These are phyloP conservation scores for Lasiosphaeria miniovina DNA, from an alignment of 495 filamentous ascomycete genomes.

Conservation along the genomic window DNA sequence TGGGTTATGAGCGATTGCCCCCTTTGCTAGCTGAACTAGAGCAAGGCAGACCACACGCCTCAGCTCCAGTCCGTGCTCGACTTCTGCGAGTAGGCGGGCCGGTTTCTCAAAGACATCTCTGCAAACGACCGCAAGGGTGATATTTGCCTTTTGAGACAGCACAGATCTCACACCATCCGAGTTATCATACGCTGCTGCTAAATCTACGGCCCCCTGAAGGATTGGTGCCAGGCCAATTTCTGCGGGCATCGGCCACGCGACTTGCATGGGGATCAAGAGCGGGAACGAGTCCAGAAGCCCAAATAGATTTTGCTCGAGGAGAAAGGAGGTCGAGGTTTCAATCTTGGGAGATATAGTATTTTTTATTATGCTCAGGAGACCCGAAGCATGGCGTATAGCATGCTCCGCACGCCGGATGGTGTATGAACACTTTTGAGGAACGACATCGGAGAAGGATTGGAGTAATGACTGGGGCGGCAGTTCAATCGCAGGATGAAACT, in stretches of 20 bases:
- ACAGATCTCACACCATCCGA: slow-evolving; percentile 18
- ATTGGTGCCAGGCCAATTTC: slow-evolving; percentile 23
- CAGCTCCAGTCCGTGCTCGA: slow-evolving; percentile 14
- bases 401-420: slow-evolving; percentile 20
- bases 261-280: slow-evolving; percentile 26
- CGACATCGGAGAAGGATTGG: slow-evolving; percentile 9
- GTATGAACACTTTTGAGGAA: slow-evolving; percentile 18
- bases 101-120: slow-evolving; percentile 24
- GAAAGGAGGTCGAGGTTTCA: slow-evolving; percentile 9
- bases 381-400: slow-evolving; percentile 26
- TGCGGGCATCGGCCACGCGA: slow-evolving; percentile 25
- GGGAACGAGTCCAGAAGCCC: slow-evolving; percentile 39
- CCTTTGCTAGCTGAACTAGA: slow-evolving; percentile 33
- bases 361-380: slow-evolving; percentile 25
- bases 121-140: slow-evolving; percentile 30
- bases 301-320: slow-evolving; percentile 24
- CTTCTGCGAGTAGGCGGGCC: slow-evolving; percentile 17
- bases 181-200: slow-evolving; percentile 18
- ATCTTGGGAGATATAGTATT: slow-evolving; percentile 1
- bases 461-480: slow-evolving; percentile 25
- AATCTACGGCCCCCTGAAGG: slow-evolving; percentile 26
- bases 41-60: slow-evolving; percentile 25
- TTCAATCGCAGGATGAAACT: slow-evolving; percentile 12
- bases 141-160: slow-evolving; percentile 33
- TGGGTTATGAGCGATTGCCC: slow-evolving; percentile 26